Evolutionary conservation across 2,329 filamentous ascomycete genomes (phyloP), one percentile per base, ranked within the genome.

Genomic region (Amauroascus verrucosus): DNA sequence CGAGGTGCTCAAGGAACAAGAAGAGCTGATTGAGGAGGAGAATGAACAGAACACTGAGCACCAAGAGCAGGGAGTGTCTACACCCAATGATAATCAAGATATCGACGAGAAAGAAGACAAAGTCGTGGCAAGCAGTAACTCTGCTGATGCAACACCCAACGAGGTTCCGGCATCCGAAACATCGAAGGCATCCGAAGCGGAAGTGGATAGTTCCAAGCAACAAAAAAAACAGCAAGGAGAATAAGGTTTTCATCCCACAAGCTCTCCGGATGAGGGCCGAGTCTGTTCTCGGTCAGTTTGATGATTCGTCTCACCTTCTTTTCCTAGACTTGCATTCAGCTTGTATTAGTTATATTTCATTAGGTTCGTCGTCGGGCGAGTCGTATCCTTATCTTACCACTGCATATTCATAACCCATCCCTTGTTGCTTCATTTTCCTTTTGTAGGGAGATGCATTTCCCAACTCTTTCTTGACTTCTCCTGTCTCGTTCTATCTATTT

Each of bases 11-110:
- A 94, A 89, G 79, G 93, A 98, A 75, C 93, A 98, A 75, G 87
- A 98, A 70, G 93, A 96, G 68, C 82, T 98, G 58, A 98, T 98
- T 55, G 85, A 95, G 59, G 93, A 98, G 67, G 93, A 98, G 76
- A 94, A 91, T 59, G 81, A 93, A 75, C 91, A 98, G 74, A 86
- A 87, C 64, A 80, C 89, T 66, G 81, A 85, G 68, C 88, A 86
- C 70, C 82, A 86, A 68, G 83, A 83, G 63, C 82, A 81, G 38
- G 86, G 86, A 11, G 78, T 86, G 48, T 78, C 84, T 13, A 84
- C 84, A 7, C 86, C 86, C 1, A 86, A 89, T 65, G 93, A 97
- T 63, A 82, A 83, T 28, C 88, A 95, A 57, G 81, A 97, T 67
- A 97, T 97, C 62, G 91, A 97, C 64, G 93, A 97, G 70, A 89